Evolutionary conservation across 2,329 filamentous ascomycete species (phyloP).

Genomic region (Hypomyces perniciosus): DNA sequence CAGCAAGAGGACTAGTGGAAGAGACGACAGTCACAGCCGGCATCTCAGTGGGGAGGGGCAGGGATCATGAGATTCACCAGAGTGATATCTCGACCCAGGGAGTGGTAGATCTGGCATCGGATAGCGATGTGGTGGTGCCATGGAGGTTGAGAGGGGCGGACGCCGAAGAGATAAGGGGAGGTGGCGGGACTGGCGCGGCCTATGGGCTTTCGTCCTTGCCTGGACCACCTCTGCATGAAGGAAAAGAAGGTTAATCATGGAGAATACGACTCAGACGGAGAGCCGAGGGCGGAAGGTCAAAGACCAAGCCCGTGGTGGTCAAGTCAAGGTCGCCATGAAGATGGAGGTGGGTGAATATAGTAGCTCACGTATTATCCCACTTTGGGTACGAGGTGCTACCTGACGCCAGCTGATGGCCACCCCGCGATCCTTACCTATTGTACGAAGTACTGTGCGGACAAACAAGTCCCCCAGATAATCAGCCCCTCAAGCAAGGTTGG

Average conservation of each 20-base stretch:
- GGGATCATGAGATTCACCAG: slow-evolving; percentile 13
- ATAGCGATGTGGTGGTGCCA: neutral
- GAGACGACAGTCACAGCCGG: slow-evolving; percentile 6
- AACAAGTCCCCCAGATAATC: neutral
- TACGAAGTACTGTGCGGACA: too few species aligned
- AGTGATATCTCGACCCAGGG: slow-evolving; percentile 4
- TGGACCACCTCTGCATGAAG: too few species aligned
- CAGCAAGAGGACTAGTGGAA: neutral
- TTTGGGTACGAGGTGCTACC: too few species aligned
- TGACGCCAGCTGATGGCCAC: too few species aligned
- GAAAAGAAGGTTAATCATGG: too few species aligned
- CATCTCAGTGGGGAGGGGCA: slow-evolving; percentile 9
- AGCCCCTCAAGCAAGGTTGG: neutral
- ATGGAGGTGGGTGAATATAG: too few species aligned
- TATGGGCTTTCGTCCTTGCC: neutral
- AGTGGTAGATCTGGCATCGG: slow-evolving; percentile 12
- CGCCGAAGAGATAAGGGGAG: slow-evolving; percentile 1
- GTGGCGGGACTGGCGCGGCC: neutral
- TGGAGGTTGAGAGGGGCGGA: neutral
- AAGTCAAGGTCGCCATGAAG: too few species aligned
- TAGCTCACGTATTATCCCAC: too few species aligned
- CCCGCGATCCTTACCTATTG: too few species aligned
- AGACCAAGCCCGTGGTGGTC: too few species aligned
- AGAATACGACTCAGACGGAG: too few species aligned
- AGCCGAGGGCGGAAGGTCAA: too few species aligned